A percentile compares a stretch with the other conserved stretches of the same genome.
phyloP scores from a whole-genome alignment of 768 basidiomycete genomes.

The Russula sp. region DNA sequence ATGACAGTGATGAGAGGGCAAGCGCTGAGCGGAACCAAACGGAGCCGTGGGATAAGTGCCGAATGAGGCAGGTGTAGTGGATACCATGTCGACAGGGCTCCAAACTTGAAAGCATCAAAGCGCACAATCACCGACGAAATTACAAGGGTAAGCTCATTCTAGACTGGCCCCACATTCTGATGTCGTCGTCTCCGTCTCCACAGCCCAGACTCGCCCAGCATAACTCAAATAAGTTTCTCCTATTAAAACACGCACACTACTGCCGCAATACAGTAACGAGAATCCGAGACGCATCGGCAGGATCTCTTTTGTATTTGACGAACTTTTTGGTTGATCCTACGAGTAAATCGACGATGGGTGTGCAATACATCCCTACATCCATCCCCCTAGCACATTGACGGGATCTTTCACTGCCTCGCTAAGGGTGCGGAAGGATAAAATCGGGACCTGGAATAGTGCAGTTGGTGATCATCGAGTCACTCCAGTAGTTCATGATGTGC shows the following conservation, averaged over 20 bases:
- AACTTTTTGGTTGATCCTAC: neutral
- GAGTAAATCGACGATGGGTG: conserved; percentile 10
- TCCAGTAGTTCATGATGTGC: conserved; percentile 14
- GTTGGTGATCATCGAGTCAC: conserved; percentile 6
- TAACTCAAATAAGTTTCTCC: conserved; percentile 39
- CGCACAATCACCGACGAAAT: conserved; percentile 35
- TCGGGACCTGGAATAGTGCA: conserved; percentile 4
- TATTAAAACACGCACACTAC: conserved; percentile 32
- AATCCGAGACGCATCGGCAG: conserved; percentile 11
- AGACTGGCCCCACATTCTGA: conserved; percentile 35
- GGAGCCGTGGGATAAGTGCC: conserved; percentile 23
- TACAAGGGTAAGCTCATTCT: conserved; percentile 32
- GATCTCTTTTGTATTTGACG: no score
- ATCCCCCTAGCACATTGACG: conserved; percentile 9
- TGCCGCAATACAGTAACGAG: conserved; percentile 3
- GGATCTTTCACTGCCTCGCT: neutral
- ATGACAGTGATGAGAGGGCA: neutral
- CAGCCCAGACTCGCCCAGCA: conserved; percentile 37
- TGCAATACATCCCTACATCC: conserved; percentile 4
- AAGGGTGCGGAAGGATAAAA: neutral
- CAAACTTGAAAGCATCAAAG: neutral
- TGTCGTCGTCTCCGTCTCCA: conserved; percentile 44
- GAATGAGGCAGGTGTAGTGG: conserved; percentile 22
- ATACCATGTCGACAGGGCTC: conserved; percentile 9
- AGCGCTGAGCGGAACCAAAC: no score